These are phyloP conservation scores for Lepidopterella palustris DNA, from an alignment of 495 filamentous ascomycete species.

Conservation along the genomic window DNA sequence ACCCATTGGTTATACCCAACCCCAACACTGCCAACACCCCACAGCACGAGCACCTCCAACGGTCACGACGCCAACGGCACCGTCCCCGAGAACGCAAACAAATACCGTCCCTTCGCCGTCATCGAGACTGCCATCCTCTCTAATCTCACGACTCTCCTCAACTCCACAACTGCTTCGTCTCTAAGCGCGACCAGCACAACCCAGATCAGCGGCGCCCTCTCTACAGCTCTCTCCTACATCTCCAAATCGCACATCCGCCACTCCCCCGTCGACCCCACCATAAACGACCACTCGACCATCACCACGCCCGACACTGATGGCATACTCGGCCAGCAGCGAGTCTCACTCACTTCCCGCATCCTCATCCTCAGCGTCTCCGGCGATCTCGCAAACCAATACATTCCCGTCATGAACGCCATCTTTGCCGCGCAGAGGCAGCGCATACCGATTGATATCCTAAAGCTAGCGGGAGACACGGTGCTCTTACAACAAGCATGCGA, in stretches of 20 bases:
- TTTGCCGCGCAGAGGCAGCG: constrained; percentile 83
- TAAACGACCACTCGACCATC: constrained; percentile 20
- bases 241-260: constrained; percentile 50
- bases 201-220: constrained; percentile 85
- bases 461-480: constrained; percentile 78
- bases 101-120: constrained; percentile 84
- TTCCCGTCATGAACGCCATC: constrained; percentile 94
- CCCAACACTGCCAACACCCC: constrained; percentile 23
- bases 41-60: constrained; percentile 34
- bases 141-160: constrained; percentile 63
- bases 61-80: constrained; percentile 31
- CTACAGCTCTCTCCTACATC: constrained; percentile 81
- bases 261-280: constrained; percentile 24
- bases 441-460: constrained; percentile 85
- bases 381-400: constrained; percentile 83
- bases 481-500: constrained; percentile 92
- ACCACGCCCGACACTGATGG: constrained; percentile 32
- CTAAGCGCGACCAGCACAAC: constrained; percentile 60
- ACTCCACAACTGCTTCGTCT: constrained; percentile 53
- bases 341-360: constrained; percentile 63
- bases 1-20: constrained; percentile 85
- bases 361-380: constrained; percentile 66
- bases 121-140: constrained; percentile 71
- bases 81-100: constrained; percentile 59
- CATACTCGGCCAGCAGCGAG: constrained; percentile 31